Conservation (phyloP, 2,329 filamentous ascomycete species). For the Polytolypa hystricis region DNA sequence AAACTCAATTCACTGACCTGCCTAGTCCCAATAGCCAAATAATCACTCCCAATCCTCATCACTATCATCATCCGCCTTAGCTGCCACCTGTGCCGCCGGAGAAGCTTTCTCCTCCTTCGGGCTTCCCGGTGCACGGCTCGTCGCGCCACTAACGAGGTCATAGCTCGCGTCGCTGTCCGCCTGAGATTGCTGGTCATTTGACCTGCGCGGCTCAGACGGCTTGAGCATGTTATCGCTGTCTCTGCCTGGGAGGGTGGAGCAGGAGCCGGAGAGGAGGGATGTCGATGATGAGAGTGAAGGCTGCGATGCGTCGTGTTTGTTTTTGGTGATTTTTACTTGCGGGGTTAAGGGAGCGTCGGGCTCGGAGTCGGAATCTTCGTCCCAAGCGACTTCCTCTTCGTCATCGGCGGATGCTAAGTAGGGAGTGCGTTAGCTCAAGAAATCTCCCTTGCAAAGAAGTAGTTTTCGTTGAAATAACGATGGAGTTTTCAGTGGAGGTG, state of each 20-base stretch:
- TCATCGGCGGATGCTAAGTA: constrained; percentile 38
- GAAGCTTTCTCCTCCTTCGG: constrained; percentile 45
- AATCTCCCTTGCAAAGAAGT: too few species aligned
- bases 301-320: constrained; percentile 11
- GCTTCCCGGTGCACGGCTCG: constrained; percentile 64
- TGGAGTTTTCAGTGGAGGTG: too few species aligned
- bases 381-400: constrained; percentile 58
- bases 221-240: too few species aligned
- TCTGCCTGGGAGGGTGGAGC: constrained; percentile 38
- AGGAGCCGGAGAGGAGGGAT: constrained; percentile 22
- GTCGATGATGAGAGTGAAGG: constrained; percentile 19
- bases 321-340: constrained; percentile 30
- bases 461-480: too few species aligned
- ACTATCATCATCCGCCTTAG: constrained; percentile 48
- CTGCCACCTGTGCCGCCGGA: constrained; percentile 37
- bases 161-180: constrained; percentile 93
- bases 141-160: constrained; percentile 74
- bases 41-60: constrained; percentile 67
- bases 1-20: too few species aligned
- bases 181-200: constrained; percentile 80
- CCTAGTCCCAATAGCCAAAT: constrained; percentile 1
- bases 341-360: constrained; percentile 32
- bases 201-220: constrained; percentile 54
- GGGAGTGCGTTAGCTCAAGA: constrained; percentile 2
- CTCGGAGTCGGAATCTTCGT: constrained; percentile 59